Evolutionary conservation across 2,329 filamentous ascomycete species (phyloP), one percentile per base, ranked within the genome.

Genomic region (Penicillium sp.): DNA sequence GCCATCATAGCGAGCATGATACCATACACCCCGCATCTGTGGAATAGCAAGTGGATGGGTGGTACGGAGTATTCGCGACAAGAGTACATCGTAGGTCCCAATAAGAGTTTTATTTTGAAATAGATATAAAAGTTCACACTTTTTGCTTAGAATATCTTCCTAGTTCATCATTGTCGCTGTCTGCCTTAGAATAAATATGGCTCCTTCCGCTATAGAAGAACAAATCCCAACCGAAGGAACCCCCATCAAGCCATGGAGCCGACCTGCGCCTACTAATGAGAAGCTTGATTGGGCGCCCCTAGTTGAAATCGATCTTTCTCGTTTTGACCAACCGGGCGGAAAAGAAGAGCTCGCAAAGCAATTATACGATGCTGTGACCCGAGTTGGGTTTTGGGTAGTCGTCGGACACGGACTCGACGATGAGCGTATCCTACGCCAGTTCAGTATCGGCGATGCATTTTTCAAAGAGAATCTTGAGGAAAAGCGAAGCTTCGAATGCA

Each of bases 221-320:
- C 42, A 54, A 19, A 14, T 48, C 10, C 51, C 61, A 6, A 45
- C 33, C 5, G 35, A 57, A 8, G 45, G 36, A 12, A 37, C 58
- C 10, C 40, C 46, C 2, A 45, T 68, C n/a, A 69, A 69, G 38
- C 51, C 67, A 19, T 70, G 68, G 68, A 60, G 4, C 25, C 65
- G 67, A 9, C 68, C 68, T 45, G 46, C 56, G 1, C 61, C 61
- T 2, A 70, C 68, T 5, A 40, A 56, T 14, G 62, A 64, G 22
- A 22, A 58, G 3, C 56, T 71, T 2, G 66, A 68, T 11, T 84
- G 82, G 80, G 80, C 82, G 0, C 79, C 83, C 50, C 74, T 85
- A 3, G 76, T 80, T 5, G 82, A 80, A 2, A 75, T 85, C 8
- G 82, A 85, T 62, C 75, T 85, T 3, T 79, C 79, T 33, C 76